phyloP scores from a whole-genome alignment of 768 basidiomycete species.

The Tricholoma bakamatsutake region DNA sequence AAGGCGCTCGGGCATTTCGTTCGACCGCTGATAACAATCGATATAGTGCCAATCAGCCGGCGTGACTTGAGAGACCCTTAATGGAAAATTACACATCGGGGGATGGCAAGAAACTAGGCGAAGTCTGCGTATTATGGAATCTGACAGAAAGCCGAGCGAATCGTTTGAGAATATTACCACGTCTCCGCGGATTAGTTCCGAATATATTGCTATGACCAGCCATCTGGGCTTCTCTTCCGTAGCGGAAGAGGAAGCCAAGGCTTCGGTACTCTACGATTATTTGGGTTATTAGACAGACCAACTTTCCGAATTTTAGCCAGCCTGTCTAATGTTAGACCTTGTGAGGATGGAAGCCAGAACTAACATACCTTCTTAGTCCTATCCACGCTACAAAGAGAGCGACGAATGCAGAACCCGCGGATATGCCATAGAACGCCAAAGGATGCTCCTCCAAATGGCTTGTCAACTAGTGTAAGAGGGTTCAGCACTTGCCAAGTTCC shows the following conservation, averaged over 20 bases:
- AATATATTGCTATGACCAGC: constrained; percentile 30
- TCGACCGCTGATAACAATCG: neutral
- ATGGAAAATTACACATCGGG: too few species aligned
- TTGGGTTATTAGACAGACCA: constrained; percentile 33
- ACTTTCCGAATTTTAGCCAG: constrained; percentile 42
- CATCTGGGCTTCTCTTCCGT: constrained; percentile 32
- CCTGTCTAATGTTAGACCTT: constrained; percentile 18
- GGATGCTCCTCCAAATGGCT: constrained; percentile 69
- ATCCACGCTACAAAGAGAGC: constrained; percentile 57
- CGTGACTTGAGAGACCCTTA: neutral
- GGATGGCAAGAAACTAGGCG: neutral
- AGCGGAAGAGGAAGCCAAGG: constrained; percentile 46
- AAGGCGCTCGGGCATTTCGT: too few species aligned
- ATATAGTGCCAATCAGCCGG: neutral
- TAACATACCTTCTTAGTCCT: constrained; percentile 58
- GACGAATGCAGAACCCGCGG: constrained; percentile 49
- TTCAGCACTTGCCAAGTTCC: constrained; percentile 7
- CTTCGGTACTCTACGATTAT: constrained; percentile 19
- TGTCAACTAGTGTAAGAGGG: constrained; percentile 44
- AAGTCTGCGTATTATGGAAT: neutral
- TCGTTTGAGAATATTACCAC: neutral
- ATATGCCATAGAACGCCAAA: constrained; percentile 69
- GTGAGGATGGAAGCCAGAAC: constrained; percentile 6
- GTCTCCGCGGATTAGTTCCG: constrained; percentile 5
- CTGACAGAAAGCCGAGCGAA: neutral